Base-by-base conservation (phyloP, 208 protist species). In the Trypanosoma melophagium region DNA sequence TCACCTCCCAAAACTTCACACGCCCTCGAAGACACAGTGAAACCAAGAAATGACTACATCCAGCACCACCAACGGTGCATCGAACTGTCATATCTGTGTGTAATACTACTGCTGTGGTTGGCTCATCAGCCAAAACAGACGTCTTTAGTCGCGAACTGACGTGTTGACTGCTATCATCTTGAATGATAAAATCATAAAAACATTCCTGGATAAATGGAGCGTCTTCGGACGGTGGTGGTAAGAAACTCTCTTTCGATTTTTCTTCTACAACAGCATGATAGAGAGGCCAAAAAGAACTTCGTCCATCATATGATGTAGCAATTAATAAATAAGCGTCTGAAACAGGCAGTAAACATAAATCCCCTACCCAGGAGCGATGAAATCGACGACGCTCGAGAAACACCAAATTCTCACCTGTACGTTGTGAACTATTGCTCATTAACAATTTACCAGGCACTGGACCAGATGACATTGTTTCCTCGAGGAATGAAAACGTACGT, bases 261-360 rank as follows among this genome's bases (percentile, higher is more conserved):
- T 60, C 1, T 62, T 45, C 22, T 13, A 53, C 52, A 17, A 3
- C 12, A 47, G 52, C 28, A 53, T 76, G 81, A 49, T 84, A 52
- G n/a, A 88, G 58, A 0, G 89, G 89, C 87, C 89, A 95, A 71
- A 93, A 90, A 44, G 89, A 95, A 10, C 71, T 82, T 42, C 77
- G 73, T 28, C 75, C 60, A 61, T 95, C 89, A 66, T 90, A 93
- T 22, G 86, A 93, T 38, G 79, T 82, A 40, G 80, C 84, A 22
- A 90, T 24, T 25, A 95, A 69, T 62, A 84, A 24, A 66, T 76
- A 38, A 76, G 86, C 31, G 73, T 47, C 66, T 67, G 41, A 47
- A 40, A 90, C 60, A 1, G 84, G 89, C 40, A 93, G 55, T n/a
- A 72, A 21, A 42, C 67, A 62, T 10, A 92, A 47, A 22, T 80